Conservation (phyloP, 106 monocot species). For the Dioscorea zingiberensis region DNA sequence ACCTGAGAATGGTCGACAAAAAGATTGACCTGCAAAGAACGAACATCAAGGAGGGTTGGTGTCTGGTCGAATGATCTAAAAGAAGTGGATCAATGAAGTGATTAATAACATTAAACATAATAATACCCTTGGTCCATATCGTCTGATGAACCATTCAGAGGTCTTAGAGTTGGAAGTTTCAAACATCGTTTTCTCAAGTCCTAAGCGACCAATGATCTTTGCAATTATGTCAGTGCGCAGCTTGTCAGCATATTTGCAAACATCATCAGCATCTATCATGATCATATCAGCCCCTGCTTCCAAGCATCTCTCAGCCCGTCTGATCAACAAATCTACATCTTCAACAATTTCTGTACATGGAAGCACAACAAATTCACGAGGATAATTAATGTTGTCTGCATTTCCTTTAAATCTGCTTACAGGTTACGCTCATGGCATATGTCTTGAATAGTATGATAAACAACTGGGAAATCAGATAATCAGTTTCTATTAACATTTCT, state of each 20-base stretch:
- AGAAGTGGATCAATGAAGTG: too few relatives aligned
- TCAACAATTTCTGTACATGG: slow-evolving; percentile 68
- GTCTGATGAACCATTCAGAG: slow-evolving; percentile 73
- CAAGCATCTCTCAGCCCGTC: slow-evolving; percentile 84
- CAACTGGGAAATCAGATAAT: too few relatives aligned
- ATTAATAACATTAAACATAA: neutral
- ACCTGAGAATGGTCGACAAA: slow-evolving; percentile 73
- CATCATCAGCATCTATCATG: slow-evolving; percentile 77
- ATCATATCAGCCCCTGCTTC: slow-evolving; percentile 90
- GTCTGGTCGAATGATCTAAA: too few relatives aligned
- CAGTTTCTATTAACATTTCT: too few relatives aligned
- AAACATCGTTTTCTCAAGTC: slow-evolving; percentile 84
- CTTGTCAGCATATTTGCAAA: slow-evolving; percentile 53
- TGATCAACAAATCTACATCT: slow-evolving; percentile 72
- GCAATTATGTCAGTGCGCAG: slow-evolving; percentile 71
- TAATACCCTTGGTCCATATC: slow-evolving; percentile 63
- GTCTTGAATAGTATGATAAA: too few relatives aligned
- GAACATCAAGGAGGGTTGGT: neutral
- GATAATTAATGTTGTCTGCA: too few relatives aligned
- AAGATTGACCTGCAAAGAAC: slow-evolving; percentile 62
- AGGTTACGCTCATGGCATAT: too few relatives aligned
- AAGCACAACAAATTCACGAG: neutral
- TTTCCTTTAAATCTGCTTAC: too few relatives aligned
- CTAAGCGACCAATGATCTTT: slow-evolving; percentile 66
- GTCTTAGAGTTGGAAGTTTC: slow-evolving; percentile 47